These are phyloP conservation scores for Kwoniella europaea DNA, from an alignment of 768 basidiomycete species.

Conservation along the genomic window DNA sequence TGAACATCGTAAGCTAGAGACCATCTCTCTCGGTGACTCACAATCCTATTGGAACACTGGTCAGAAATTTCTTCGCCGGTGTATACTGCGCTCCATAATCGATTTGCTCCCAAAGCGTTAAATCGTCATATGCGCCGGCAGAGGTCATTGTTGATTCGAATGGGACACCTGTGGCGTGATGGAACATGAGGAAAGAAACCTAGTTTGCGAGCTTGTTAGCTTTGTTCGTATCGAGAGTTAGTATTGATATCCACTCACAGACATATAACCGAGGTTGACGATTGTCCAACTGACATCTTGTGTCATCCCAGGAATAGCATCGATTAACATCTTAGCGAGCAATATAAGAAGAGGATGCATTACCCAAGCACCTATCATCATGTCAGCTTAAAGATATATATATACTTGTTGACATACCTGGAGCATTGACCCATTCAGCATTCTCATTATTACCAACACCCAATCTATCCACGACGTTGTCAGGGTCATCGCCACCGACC, in stretches of 20 bases:
- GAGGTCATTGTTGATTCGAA: constrained; percentile 68
- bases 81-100: constrained; percentile 99
- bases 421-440: constrained; percentile 59
- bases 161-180: constrained; percentile 95
- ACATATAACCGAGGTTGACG: constrained; percentile 86
- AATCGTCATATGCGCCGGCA: constrained; percentile 93
- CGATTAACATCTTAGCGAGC: constrained; percentile 86
- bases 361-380: constrained; percentile 83
- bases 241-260: constrained; percentile 65
- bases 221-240: not conserved
- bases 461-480: constrained; percentile 56
- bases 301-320: constrained; percentile 90
- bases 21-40: constrained; percentile 59
- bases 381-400: not conserved
- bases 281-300: constrained; percentile 95
- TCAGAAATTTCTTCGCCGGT: constrained; percentile 95
- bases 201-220: constrained; percentile 51
- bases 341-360: constrained; percentile 94
- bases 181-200: constrained; percentile 98
- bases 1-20: constrained; percentile 53
- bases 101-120: constrained; percentile 99
- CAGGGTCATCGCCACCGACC: constrained; percentile 58
- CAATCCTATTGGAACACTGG: constrained; percentile 86
- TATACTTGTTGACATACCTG: constrained; percentile 49
- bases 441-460: constrained; percentile 58